Evolutionary conservation across 139 green algal genomes (phyloP), one percentile per base, ranked within the genome.

Genomic region (Tetradesmus obliquus): DNA sequence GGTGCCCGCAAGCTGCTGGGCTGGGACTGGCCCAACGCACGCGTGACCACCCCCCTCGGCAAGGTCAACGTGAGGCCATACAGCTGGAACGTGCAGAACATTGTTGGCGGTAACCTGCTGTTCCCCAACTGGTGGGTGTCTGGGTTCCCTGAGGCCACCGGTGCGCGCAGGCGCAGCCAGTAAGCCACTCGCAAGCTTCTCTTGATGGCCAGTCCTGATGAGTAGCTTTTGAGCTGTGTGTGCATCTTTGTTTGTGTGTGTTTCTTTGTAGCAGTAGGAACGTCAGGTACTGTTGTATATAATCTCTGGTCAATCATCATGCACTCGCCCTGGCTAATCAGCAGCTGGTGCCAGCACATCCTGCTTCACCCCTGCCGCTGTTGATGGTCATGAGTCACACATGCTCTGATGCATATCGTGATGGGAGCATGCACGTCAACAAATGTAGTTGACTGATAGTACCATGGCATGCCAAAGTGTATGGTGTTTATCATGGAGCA

Each of bases 61-160:
- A 79, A 86, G 57, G 79, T 87, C 24, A 87, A 81, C 60, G 79
- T 91, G 24, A 76, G 79, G 24, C 88, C 76, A 19, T 91, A 91
- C 88, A 79, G 55, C 88, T 87, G 76, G 88, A 87, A 86, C 32
- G 79, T 81, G 32, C 79, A 80, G 57, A 91, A 91, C 88, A 24
- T 91, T 79, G 88, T 91, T 60, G 88, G 88, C 32, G 79, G n/a
- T 5, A 91, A 91, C 79, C 3, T 62, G 55, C 57, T 87, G 3
- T 60, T 91, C 55, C 88, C 88, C 88, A 87, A 91, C 79, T 87
- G 86, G 86, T 90, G 86, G 86, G 53, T 90, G 22, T 90, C 86
- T 24, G 86, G 86, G 1, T 90, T 90, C 86, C 86, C 86, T 17
- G 86, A 90, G 86, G 86, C 86, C 53, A 90, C 86, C 32, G 86